These are phyloP conservation scores for Scheffersomyces insectosa DNA, from an alignment of 1,139 yeast genomes.

Conservation along the genomic window DNA sequence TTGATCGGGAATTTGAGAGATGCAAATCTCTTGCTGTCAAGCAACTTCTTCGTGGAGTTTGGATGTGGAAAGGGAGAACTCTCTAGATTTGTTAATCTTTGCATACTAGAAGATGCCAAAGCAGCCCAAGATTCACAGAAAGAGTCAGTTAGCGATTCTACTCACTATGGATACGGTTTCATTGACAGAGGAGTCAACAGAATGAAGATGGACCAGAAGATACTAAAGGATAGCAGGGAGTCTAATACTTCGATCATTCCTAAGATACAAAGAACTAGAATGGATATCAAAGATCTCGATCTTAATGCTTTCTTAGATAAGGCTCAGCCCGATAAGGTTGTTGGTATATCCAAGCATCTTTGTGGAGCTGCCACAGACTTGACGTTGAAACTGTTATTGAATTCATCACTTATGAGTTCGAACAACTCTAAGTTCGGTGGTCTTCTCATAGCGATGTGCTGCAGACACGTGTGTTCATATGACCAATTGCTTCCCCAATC, in stretches of 20 bases:
- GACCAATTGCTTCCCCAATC: slow-evolving; percentile 55
- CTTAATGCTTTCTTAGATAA: slow-evolving; percentile 47
- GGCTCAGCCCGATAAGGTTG: slow-evolving; percentile 27
- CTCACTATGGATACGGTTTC: slow-evolving; percentile 51
- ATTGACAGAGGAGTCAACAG: slow-evolving; percentile 79
- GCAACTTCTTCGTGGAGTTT: slow-evolving; percentile 63
- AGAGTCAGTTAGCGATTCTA: background rate
- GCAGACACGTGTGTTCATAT: slow-evolving; percentile 79
- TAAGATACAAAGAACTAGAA: slow-evolving; percentile 53
- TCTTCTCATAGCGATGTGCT: slow-evolving; percentile 86
- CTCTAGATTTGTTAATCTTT: slow-evolving; percentile 62
- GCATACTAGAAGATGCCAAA: slow-evolving; percentile 32
- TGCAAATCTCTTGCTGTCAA: slow-evolving; percentile 36
- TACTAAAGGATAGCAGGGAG: slow-evolving; percentile 52
- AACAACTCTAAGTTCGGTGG: slow-evolving; percentile 42
- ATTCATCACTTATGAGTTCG: slow-evolving; percentile 29
- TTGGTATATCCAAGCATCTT: slow-evolving; percentile 80
- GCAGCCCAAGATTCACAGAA: background rate
- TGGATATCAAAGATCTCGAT: slow-evolving; percentile 77
- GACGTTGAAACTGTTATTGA: slow-evolving; percentile 65
- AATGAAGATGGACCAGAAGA: slow-evolving; percentile 74
- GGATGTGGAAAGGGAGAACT: slow-evolving; percentile 92
- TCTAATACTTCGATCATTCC: slow-evolving; percentile 24
- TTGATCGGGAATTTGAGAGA: slow-evolving; percentile 67
- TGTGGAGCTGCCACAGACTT: slow-evolving; percentile 95